phyloP scores from a whole-genome alignment of 2,329 filamentous ascomycete genomes.

The Talaromyces verruculosus region DNA sequence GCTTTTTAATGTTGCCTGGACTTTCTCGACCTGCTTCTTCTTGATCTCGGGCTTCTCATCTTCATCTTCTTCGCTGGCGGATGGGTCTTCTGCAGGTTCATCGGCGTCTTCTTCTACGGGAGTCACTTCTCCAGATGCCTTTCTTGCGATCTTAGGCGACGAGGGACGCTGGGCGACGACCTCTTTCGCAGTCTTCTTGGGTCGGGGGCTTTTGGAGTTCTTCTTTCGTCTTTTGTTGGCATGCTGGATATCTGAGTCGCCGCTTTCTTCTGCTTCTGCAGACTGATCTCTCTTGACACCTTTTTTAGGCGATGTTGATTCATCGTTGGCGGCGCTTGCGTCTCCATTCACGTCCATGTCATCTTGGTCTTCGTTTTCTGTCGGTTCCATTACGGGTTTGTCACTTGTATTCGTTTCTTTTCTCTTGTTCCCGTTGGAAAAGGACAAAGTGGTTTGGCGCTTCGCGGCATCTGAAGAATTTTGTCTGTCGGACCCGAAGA shows the following conservation, averaged over 20 bases:
- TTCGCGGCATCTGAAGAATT: slow-evolving; percentile 55
- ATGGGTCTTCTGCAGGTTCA: slow-evolving; percentile 39
- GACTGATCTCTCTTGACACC: slow-evolving; percentile 42
- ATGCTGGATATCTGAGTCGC: slow-evolving; percentile 60
- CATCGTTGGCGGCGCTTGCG: slow-evolving; percentile 22
- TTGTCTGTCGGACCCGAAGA: slow-evolving; percentile 69
- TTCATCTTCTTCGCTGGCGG: slow-evolving; percentile 56
- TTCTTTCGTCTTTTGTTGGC: slow-evolving; percentile 54
- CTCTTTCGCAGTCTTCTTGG: slow-evolving; percentile 24
- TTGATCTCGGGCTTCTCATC: slow-evolving; percentile 69
- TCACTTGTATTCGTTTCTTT: slow-evolving; percentile 32
- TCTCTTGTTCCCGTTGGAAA: slow-evolving; percentile 59
- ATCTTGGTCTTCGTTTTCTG: slow-evolving; percentile 22
- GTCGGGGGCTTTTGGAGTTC: slow-evolving; percentile 30
- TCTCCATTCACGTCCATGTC: slow-evolving; percentile 19
- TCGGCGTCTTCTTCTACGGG: slow-evolving; percentile 32
- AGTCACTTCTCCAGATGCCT: slow-evolving; percentile 50
- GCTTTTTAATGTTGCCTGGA: slow-evolving; percentile 72
- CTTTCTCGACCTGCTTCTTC: slow-evolving; percentile 74
- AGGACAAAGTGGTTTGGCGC: slow-evolving; percentile 77
- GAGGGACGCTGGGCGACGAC: slow-evolving; percentile 27
- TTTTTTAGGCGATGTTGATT: slow-evolving; percentile 26
- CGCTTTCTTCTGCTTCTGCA: slow-evolving; percentile 45
- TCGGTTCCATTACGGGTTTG: slow-evolving; percentile 25
- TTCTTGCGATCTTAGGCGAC: slow-evolving; percentile 32